phyloP scores from a whole-genome alignment of 2,329 filamentous ascomycete genomes.

The Penicillium digitatum region DNA sequence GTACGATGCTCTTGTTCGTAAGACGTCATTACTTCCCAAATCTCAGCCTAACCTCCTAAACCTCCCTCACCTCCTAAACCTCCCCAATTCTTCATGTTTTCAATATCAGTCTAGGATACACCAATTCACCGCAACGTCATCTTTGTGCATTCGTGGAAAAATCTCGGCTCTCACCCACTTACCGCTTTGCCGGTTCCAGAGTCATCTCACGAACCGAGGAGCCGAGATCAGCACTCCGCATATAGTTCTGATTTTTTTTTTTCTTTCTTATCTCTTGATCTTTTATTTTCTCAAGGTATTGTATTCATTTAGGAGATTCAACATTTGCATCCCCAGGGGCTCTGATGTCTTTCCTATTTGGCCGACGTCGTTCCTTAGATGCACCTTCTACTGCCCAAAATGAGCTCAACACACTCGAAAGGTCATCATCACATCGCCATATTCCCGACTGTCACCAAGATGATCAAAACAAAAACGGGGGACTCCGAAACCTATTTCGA shows the following conservation, averaged over 20 bases:
- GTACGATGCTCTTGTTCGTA: background rate
- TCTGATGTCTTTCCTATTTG: slow-evolving; percentile 27
- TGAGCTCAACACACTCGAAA: slow-evolving; percentile 2
- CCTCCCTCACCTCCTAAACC: background rate
- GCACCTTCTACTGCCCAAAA: slow-evolving; percentile 10
- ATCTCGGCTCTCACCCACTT: slow-evolving; percentile 8
- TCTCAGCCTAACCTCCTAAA: background rate
- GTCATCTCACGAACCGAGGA: slow-evolving; percentile 13
- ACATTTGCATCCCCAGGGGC: background rate
- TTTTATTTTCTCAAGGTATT: background rate
- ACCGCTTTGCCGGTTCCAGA: slow-evolving; percentile 11
- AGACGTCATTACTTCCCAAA: slow-evolving; percentile 2
- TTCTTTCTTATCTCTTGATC: background rate
- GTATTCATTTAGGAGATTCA: background rate
- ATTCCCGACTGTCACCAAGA: background rate
- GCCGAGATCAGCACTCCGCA: slow-evolving; percentile 14
- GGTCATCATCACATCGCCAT: slow-evolving; percentile 12
- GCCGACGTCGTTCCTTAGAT: slow-evolving; percentile 28
- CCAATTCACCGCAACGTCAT: background rate
- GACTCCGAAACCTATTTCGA: slow-evolving; percentile 26
- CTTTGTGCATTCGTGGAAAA: background rate
- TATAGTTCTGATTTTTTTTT: background rate
- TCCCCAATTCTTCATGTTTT: too few relatives aligned
- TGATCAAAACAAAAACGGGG: slow-evolving; percentile 2
- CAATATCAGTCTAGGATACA: background rate